Percentiles rank a stretch among this genome's conserved stretches.
phyloP scores from a whole-genome alignment of 208 protist genomes.

The Dictyostelium gargantuum region DNA sequence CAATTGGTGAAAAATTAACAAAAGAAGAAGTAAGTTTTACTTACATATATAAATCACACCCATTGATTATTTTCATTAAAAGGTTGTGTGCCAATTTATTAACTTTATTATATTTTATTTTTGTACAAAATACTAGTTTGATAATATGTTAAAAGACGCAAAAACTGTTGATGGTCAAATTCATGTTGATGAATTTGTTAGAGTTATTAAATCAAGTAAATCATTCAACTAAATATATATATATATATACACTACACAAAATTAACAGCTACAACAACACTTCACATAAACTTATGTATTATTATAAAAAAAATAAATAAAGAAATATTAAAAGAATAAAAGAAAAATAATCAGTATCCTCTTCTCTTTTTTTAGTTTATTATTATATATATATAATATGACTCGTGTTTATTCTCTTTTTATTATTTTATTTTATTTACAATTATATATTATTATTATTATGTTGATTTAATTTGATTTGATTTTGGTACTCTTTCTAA shows the following conservation, averaged over 20 bases:
- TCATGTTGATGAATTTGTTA: conserved; percentile 65
- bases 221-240: conserved; percentile 17
- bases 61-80: background rate
- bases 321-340: background rate
- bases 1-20: conserved; percentile 91
- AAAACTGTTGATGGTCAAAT: conserved; percentile 63
- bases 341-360: background rate
- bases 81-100: background rate
- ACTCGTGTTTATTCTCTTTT: background rate
- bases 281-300: background rate
- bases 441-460: too few relatives aligned
- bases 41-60: background rate
- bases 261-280: too few relatives aligned
- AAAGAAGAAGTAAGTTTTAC: conserved; percentile 87
- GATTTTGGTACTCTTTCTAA: conserved; percentile 1
- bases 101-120: background rate
- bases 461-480: background rate
- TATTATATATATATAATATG: background rate
- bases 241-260: too few relatives aligned
- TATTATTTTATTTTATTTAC: background rate
- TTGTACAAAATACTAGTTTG: background rate
- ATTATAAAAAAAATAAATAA: background rate
- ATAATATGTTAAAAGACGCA: conserved; percentile 60
- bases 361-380: background rate
- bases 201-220: conserved; percentile 52